Evolutionary conservation across 305 asterid genomes (phyloP), one percentile per base, ranked within the genome.

Genomic region (Fraxinus paxiana): DNA sequence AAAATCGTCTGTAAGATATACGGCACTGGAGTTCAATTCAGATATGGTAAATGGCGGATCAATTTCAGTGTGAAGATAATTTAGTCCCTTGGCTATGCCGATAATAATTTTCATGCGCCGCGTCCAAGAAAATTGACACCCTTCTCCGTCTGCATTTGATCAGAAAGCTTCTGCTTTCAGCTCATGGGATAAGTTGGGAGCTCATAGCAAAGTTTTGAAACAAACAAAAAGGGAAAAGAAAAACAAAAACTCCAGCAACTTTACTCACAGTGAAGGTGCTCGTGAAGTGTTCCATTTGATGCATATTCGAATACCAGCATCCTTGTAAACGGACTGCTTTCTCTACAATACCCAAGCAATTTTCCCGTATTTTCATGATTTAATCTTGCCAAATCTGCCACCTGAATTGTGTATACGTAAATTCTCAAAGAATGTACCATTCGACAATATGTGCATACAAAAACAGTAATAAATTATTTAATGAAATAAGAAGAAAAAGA

Each of bases 221-320:
- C 72, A 10, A 20, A 3, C 18, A 38, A 69, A 65, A 63, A 34
- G 20, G 28, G 63, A 28, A 56, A 37, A 22, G 5, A n/a, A 56
- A 33, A 30, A 30, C 0, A 3, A 31, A 26, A 75, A n/a, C 41
- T 17, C 28, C 12, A 2, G 26, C 0, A 17, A 35, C 75, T 30
- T 22, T 76, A 76, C 98, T 84, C 80, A 92, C 98, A 95, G 48
- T 94, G 98, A 82, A 96, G 98, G 85, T 94, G 98, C 88, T 94
- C 98, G 7, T 92, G 87, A 70, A 96, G 92, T 20, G 99, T 93
- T 46, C 99, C 98, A 26, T 96, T 94, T 22, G 98, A 93, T 63
- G 97, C 98, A 86, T 96, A 96, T 81, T 94, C 99, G 67, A 96
- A 92, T 33, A 94, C 92, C 77, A 96, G 88, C 98, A 94, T 96